Percentiles rank a stretch among this genome's conserved stretches.
phyloP scores from a whole-genome alignment of 2,329 filamentous ascomycete species.

The Sclerotinia spermophila region DNA sequence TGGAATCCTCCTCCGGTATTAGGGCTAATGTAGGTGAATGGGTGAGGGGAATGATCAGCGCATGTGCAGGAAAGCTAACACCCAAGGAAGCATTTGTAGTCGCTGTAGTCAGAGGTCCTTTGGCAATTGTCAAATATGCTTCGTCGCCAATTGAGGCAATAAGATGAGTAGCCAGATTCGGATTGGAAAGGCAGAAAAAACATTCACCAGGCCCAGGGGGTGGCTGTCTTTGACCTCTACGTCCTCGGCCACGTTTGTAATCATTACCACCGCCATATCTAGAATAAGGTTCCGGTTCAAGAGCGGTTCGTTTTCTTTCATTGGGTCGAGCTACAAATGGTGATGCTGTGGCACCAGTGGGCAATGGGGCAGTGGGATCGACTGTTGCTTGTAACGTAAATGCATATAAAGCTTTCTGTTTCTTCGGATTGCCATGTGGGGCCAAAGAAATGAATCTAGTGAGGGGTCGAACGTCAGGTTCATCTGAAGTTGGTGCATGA shows the following conservation, averaged over 20 bases:
- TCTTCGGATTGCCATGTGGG: conserved; percentile 67
- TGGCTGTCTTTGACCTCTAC: conserved; percentile 48
- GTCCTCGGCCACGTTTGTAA: conserved; percentile 45
- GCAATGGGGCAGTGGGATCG: conserved; percentile 57
- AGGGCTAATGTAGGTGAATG: conserved; percentile 72
- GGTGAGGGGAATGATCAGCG: conserved; percentile 84
- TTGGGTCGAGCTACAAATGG: conserved; percentile 57
- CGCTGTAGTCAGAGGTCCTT: conserved; percentile 75
- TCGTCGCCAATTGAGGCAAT: conserved; percentile 86
- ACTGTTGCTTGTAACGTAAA: conserved; percentile 66
- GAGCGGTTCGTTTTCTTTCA: conserved; percentile 54
- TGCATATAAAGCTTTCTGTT: conserved; percentile 78
- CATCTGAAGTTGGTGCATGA: conserved; percentile 53
- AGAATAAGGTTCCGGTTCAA: conserved; percentile 48
- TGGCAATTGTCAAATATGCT: conserved; percentile 84
- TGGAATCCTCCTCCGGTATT: conserved; percentile 53
- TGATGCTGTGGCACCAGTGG: conserved; percentile 69
- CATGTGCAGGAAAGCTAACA: conserved; percentile 75
- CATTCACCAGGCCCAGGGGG: conserved; percentile 73
- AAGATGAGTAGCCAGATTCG: conserved; percentile 79
- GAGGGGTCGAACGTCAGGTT: conserved; percentile 54
- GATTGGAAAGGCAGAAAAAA: conserved; percentile 94
- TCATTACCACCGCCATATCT: conserved; percentile 50
- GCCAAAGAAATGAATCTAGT: conserved; percentile 92
- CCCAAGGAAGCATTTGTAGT: conserved; percentile 62